A percentile compares a stretch with the other conserved stretches of the same genome.
phyloP scores from a whole-genome alignment of 306 rosid genomes.

The Boehmeria nivea region DNA sequence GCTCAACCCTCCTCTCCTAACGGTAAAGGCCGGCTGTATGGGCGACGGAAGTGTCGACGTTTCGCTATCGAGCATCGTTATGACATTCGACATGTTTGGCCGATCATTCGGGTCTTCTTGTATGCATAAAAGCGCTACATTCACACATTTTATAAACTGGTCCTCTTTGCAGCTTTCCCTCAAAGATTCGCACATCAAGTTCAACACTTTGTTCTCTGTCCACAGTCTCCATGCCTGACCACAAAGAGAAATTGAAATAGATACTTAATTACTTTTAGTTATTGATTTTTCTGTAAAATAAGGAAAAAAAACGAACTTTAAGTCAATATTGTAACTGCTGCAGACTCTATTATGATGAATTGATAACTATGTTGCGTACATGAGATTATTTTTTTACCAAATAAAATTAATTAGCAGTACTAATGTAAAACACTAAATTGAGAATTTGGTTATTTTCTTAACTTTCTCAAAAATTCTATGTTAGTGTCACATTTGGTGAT shows the following conservation, averaged over 20 bases:
- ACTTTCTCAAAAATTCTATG: not conserved
- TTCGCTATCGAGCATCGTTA: constrained; percentile 8
- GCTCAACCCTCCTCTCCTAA: not conserved
- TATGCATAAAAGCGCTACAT: not conserved
- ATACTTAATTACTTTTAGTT: not conserved
- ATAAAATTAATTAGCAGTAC: no score
- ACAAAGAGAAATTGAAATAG: not conserved
- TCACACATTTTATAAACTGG: constrained; percentile 2
- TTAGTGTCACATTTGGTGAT: not conserved
- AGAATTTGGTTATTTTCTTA: no score
- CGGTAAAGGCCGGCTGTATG: not conserved
- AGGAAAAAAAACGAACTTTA: no score
- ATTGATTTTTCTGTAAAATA: not conserved
- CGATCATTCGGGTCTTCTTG: constrained; percentile 5
- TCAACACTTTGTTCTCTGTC: constrained; percentile 5
- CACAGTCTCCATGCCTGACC: constrained; percentile 8
- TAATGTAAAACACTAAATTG: no score
- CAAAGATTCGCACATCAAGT: not conserved
- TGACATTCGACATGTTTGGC: not conserved
- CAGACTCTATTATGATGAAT: no score
- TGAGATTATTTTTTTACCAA: no score
- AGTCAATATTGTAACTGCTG: no score
- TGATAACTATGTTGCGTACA: no score
- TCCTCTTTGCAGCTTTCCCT: not conserved
- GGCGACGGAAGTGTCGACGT: not conserved